Evolutionary conservation across 495 filamentous ascomycete species (phyloP), one percentile per base, ranked within the genome.

Genomic region (Aspergillus mulundensis): DNA sequence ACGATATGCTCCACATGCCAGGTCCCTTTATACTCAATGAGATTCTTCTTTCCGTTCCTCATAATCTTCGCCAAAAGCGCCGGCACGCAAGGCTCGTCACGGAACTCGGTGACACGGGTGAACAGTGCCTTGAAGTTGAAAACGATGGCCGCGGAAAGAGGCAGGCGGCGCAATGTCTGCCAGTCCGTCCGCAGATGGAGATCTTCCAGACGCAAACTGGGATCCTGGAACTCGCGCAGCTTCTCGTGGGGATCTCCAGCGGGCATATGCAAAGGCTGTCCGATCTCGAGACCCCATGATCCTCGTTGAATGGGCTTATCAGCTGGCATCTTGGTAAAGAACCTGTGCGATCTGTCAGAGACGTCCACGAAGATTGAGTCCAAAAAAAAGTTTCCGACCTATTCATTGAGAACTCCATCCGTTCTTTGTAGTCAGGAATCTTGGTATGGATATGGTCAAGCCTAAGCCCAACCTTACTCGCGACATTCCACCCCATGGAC

Each of bases 61-160:
- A 95, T 57, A 8, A 95, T 68, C 72, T 86, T 89, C 0, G 79
- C 64, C 20, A 91, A 32, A 21, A 96, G 66, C 15, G 77, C 78
- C 0, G 91, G 91, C 2, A 96, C 71, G 39, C 84, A 86, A 18
- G 87, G 81, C 63, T 96, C 91, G 44, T 89, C 80, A 0, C 85
- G 73, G 57, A 96, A 84, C 60, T 89, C 84, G 16, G 74, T 65
- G 0, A 96, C 67, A 0, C 87, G 87, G 2, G 90, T 94, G 72
- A 96, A 96, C 0, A 95, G 67, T 0, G 86, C 91, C 65, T 94
- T 96, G 82, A 92, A 96, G 66, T 96, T 96, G 72, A 96, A 96
- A 2, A 90, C 81, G 8, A 96, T 72, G 0, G 79, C 84, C 0
- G 81, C 89, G 0, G 85, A 88, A 5, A 96, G 69, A 2, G 91